Percentiles rank a stretch among this genome's conserved stretches.
Evolutionary conservation across 1,284 basidiomycete species (phyloP).

Genomic region (Pseudozyma sp.): DNA sequence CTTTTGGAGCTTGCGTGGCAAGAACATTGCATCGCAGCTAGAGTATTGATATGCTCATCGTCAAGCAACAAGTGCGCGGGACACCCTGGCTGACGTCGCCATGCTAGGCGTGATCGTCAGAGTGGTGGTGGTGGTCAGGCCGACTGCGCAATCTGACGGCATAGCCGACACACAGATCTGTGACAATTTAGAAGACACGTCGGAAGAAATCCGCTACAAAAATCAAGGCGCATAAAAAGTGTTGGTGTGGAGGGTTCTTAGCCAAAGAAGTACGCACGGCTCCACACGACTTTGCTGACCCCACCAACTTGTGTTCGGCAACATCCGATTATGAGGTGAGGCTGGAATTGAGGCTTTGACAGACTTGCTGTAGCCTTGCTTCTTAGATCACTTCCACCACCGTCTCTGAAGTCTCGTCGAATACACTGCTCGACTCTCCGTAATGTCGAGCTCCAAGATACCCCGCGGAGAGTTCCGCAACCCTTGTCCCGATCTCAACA

Average conservation of each 20-base stretch:
- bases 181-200: not conserved
- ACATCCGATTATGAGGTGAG: not conserved
- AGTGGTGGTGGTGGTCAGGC: conserved; percentile 1
- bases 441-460: conserved; percentile 15
- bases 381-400: not conserved
- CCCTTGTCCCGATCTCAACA: conserved; percentile 19
- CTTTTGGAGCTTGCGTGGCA: conserved; percentile 39
- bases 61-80: too few species aligned
- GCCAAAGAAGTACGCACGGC: not conserved
- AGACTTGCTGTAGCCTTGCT: not conserved
- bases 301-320: not conserved
- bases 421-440: too few species aligned
- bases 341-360: not conserved
- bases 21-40: conserved; percentile 13
- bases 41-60: too few species aligned
- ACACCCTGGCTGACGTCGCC: too few species aligned
- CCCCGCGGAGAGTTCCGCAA: conserved; percentile 26
- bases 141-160: conserved; percentile 1
- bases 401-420: not conserved
- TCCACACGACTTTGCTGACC: not conserved
- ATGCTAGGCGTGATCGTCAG: not conserved
- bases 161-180: not conserved
- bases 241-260: conserved; percentile 18
- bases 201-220: conserved; percentile 1
- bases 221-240: conserved; percentile 7